Evolutionary conservation across 495 filamentous ascomycete genomes (phyloP).

Genomic region (Talaromyces nanjingensis): DNA sequence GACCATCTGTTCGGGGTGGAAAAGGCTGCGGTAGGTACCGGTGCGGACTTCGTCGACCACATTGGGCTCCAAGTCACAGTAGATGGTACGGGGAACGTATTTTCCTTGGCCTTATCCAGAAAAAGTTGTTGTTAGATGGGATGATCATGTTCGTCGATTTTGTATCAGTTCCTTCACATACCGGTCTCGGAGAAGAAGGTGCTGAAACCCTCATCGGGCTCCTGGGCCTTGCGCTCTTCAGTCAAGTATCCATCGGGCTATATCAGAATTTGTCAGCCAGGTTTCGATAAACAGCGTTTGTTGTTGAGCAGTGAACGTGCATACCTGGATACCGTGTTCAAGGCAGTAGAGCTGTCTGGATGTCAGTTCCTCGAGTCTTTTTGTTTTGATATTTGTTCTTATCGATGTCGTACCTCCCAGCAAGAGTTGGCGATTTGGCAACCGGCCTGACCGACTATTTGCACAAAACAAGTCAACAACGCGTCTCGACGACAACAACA

Average conservation of each 20-base stretch:
- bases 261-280: slow-evolving; percentile 16
- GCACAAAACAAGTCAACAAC: slow-evolving; percentile 18
- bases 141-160: slow-evolving; percentile 2
- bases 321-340: slow-evolving; percentile 98
- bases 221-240: slow-evolving; percentile 88
- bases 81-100: slow-evolving; percentile 98
- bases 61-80: slow-evolving; percentile 99
- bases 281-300: neutral
- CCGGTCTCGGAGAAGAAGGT: slow-evolving; percentile 99
- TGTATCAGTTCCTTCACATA: slow-evolving; percentile 41
- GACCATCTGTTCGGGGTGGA: slow-evolving; percentile 99
- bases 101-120: slow-evolving; percentile 76
- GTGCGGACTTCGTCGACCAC: slow-evolving; percentile 99
- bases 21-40: slow-evolving; percentile 88
- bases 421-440: slow-evolving; percentile 99
- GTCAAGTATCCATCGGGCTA: slow-evolving; percentile 98
- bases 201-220: slow-evolving; percentile 96
- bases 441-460: slow-evolving; percentile 95
- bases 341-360: slow-evolving; percentile 88
- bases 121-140: slow-evolving; percentile 13
- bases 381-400: neutral
- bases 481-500: slow-evolving; percentile 5
- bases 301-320: slow-evolving; percentile 17
- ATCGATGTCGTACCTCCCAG: slow-evolving; percentile 75
- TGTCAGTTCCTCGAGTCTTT: slow-evolving; percentile 9